Conservation (phyloP, 768 basidiomycete genomes). For the Rhodotorula taiwanensis region DNA sequence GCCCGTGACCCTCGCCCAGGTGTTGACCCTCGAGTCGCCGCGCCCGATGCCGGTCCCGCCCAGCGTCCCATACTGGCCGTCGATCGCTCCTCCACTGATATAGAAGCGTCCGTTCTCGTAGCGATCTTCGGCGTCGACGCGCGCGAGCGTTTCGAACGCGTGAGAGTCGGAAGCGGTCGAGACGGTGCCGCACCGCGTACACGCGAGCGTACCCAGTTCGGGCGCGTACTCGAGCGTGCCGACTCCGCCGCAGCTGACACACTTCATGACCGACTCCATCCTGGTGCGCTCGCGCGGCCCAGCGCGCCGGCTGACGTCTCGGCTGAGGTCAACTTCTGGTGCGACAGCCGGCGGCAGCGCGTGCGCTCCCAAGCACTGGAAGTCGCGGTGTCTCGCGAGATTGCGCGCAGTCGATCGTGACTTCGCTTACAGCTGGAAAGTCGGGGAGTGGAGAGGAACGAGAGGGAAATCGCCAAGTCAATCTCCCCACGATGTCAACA, state of each 20-base stretch:
- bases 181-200: constrained; percentile 27
- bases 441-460: no score
- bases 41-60: neutral
- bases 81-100: neutral
- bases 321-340: no score
- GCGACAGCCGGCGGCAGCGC: no score
- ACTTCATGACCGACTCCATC: neutral
- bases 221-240: constrained; percentile 11
- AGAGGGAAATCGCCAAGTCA: no score
- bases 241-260: constrained; percentile 2
- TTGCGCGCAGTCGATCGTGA: no score
- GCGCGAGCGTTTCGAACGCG: constrained; percentile 15
- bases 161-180: neutral
- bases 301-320: no score
- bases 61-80: constrained; percentile 1
- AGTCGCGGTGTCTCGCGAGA: no score
- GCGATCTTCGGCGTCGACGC: constrained; percentile 23
- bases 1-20: constrained; percentile 5
- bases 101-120: constrained; percentile 7
- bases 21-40: constrained; percentile 1
- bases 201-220: constrained; percentile 9
- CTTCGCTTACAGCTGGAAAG: no score
- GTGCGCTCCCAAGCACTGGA: no score
- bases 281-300: no score
- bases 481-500: no score